Evolutionary conservation across 129 eudicot genomes (phyloP), one percentile per base, ranked within the genome.

Genomic region (Helichrysum umbraculigerum): DNA sequence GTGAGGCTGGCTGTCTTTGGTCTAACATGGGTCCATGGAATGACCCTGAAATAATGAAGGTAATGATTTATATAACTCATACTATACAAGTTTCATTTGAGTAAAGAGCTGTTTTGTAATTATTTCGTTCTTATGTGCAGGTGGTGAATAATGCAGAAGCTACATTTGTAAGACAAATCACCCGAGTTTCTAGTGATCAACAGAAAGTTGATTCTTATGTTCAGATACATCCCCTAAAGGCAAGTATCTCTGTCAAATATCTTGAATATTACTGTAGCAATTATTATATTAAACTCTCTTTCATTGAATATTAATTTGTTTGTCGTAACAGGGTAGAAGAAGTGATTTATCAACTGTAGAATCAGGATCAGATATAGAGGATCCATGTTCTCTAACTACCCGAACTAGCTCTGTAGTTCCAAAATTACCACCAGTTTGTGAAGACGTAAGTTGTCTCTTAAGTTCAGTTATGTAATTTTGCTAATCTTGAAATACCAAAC

Each of bases 11-110:
- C 71, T 92, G 98, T 76, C 92, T 92, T 68, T 78, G 88, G 81
- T 86, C 98, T 79, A 90, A 88, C 78, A 83, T 61, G 86, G 98
- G 98, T 71, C 98, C 98, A 50, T 92, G 98, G 98, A 88, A 76
- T 32, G 90, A 92, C 78, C 91, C 90, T 81, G 96, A 88, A 68
- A 86, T 92, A 70, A 90, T 92, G 96, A 92, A 92, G 94, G 98
- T 90, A 35, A 56, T 71, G 22, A 30, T 61, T 42, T 35, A 6
- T 21, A 15, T 14, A 42, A 22, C 58, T 14, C 10, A 1, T 22
- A 70, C 5, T 4, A 41, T 42, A 9, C 6, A 50, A 32, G 28
- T 33, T 28, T 29, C n/a, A 16, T 63, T 42, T 57, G 30, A 29
- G 29, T 78, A 37, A 19, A 57, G 9, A 8, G 32, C 32, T 15